phyloP scores from a whole-genome alignment of 2,329 filamentous ascomycete genomes.

The Truncatella angustata region DNA sequence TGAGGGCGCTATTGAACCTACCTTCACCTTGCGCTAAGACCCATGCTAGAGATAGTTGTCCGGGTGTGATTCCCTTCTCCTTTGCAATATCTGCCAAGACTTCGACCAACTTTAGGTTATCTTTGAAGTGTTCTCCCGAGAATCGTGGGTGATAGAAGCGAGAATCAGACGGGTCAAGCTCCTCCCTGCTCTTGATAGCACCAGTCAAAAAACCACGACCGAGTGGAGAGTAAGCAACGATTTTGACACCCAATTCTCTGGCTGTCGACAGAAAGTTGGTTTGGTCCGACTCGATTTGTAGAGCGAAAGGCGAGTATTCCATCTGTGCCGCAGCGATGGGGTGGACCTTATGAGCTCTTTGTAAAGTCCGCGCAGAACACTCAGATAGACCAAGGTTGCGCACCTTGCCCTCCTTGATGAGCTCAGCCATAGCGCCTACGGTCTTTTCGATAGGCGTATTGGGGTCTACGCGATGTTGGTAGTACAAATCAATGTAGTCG shows the following conservation, averaged over 20 bases:
- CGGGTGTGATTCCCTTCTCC: conserved; percentile 38
- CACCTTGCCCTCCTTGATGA: conserved; percentile 51
- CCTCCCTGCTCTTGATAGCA: conserved; percentile 37
- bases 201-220: conserved; percentile 12
- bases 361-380: conserved; percentile 42
- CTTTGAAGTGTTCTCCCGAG: conserved; percentile 45
- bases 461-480: conserved; percentile 47
- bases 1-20: background rate
- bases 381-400: conserved; percentile 50
- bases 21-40: conserved; percentile 44
- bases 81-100: conserved; percentile 24
- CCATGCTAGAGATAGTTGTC: conserved; percentile 56
- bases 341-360: conserved; percentile 44
- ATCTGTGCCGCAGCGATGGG: conserved; percentile 50
- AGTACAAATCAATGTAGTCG: conserved; percentile 52
- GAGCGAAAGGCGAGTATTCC: conserved; percentile 50
- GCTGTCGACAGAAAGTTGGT: conserved; percentile 47
- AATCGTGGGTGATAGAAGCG: conserved; percentile 39
- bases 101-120: conserved; percentile 39
- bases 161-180: conserved; percentile 41
- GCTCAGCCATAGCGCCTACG: conserved; percentile 43
- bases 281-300: conserved; percentile 55
- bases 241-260: conserved; percentile 50
- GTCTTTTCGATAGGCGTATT: conserved; percentile 46
- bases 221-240: conserved; percentile 52